Evolutionary conservation across 2,329 filamentous ascomycete species (phyloP).

Genomic region (Aspergillus fischeri): DNA sequence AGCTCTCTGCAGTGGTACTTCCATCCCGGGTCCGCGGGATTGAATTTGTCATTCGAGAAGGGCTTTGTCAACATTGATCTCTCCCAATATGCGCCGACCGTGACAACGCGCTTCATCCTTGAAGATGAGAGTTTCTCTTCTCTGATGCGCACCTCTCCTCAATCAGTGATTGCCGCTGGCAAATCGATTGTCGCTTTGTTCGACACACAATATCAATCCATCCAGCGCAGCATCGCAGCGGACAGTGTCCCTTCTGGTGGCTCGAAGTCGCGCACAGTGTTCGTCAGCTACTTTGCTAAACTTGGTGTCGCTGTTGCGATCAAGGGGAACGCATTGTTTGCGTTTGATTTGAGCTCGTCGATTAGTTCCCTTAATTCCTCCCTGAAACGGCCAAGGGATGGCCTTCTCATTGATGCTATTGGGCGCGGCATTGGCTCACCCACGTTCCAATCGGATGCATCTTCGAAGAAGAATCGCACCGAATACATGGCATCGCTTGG

Average conservation of each 20-base stretch:
- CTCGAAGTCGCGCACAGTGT: constrained; percentile 27
- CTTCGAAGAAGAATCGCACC: constrained; percentile 26
- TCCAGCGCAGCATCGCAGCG: constrained; percentile 40
- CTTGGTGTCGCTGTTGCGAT: constrained; percentile 41
- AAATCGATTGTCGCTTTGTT: constrained; percentile 42
- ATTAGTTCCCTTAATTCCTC: constrained; percentile 24
- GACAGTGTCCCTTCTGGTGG: constrained; percentile 25
- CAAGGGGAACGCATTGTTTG: constrained; percentile 39
- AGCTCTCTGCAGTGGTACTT: constrained; percentile 35
- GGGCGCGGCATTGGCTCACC: constrained; percentile 37
- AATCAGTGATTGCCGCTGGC: constrained; percentile 39
- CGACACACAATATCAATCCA: constrained; percentile 45
- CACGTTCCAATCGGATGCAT: constrained; percentile 25
- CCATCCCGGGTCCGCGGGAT: constrained; percentile 35
- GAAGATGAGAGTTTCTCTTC: constrained; percentile 37
- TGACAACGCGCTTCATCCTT: constrained; percentile 37
- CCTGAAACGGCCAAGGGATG: constrained; percentile 38
- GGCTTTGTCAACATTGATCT: constrained; percentile 42
- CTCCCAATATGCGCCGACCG: constrained; percentile 38
- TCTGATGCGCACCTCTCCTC: constrained; percentile 40
- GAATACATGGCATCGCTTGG: constrained; percentile 29
- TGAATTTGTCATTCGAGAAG: constrained; percentile 37
- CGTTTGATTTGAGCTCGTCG: constrained; percentile 40
- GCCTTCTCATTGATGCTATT: constrained; percentile 41
- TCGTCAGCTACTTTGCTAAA: constrained; percentile 44